phyloP scores from a whole-genome alignment of 2,329 filamentous ascomycete species.

The Fusarium sp. region DNA sequence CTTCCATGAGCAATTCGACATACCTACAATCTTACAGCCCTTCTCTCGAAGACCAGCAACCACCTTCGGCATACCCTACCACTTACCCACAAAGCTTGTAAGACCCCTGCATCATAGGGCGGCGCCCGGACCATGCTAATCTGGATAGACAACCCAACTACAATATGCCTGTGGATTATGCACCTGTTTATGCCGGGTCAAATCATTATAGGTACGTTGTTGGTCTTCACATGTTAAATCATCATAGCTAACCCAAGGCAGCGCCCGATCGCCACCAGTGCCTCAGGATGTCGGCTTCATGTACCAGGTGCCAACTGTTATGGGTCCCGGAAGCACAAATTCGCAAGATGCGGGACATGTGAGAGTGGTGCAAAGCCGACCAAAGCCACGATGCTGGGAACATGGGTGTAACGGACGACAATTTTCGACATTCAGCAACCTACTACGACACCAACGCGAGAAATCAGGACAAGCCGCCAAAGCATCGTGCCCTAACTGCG shows the following conservation, averaged over 20 bases:
- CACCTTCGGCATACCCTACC: conserved; percentile 51
- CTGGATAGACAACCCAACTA: conserved; percentile 51
- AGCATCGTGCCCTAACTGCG: conserved; percentile 89
- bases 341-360: conserved; percentile 63
- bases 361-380: conserved; percentile 78
- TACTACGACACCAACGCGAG: conserved; percentile 91
- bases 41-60: conserved; percentile 59
- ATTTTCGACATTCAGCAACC: conserved; percentile 96
- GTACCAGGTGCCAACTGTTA: conserved; percentile 57
- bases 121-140: conserved; percentile 50
- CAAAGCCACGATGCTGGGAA: conserved; percentile 97
- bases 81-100: conserved; percentile 55
- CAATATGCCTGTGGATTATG: conserved; percentile 60
- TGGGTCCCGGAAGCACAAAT: conserved; percentile 52
- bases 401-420: conserved; percentile 96
- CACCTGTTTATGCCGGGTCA: conserved; percentile 51
- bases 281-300: conserved; percentile 56
- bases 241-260: conserved; percentile 44
- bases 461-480: conserved; percentile 93
- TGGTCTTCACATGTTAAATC: conserved; percentile 7
- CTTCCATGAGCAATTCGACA: conserved; percentile 55
- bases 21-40: conserved; percentile 65
- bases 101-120: conserved; percentile 42
- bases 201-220: conserved; percentile 56
- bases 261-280: conserved; percentile 56